Evolutionary conservation across 257 asterid species (phyloP).

Genomic region (Salvia splendens): DNA sequence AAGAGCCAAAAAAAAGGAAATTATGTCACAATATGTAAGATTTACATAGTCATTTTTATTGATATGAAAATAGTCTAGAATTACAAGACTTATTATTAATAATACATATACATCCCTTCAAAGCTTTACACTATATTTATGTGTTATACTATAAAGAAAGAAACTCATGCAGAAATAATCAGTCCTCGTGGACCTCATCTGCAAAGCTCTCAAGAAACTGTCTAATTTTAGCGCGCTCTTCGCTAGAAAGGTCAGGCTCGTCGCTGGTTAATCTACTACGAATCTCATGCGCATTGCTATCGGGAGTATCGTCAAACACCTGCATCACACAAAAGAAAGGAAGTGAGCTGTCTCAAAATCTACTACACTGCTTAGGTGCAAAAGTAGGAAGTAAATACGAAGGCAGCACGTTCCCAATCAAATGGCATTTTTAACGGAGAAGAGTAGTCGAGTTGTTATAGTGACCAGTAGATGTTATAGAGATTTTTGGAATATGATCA

Average conservation of each 20-base stretch:
- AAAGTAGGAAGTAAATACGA: background rate
- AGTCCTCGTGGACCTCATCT: constrained; percentile 57
- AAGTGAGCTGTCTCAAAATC: no score
- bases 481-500: background rate
- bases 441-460: background rate
- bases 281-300: constrained; percentile 43
- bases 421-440: background rate
- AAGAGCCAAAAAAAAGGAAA: background rate
- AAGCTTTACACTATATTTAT: constrained; percentile 34
- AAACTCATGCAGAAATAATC: constrained; percentile 16
- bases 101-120: constrained; percentile 34
- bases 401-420: constrained; percentile 3
- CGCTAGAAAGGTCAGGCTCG: constrained; percentile 60
- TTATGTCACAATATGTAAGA: background rate
- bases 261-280: constrained; percentile 63
- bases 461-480: background rate
- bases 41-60: constrained; percentile 11
- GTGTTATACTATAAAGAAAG: background rate
- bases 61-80: background rate
- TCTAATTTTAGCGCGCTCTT: constrained; percentile 54
- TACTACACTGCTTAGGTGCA: background rate
- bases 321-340: constrained; percentile 42
- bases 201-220: constrained; percentile 67
- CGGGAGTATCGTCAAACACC: constrained; percentile 57
- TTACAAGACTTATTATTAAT: constrained; percentile 9